phyloP scores from a whole-genome alignment of 306 rosid species.

The Benincasa hispida region DNA sequence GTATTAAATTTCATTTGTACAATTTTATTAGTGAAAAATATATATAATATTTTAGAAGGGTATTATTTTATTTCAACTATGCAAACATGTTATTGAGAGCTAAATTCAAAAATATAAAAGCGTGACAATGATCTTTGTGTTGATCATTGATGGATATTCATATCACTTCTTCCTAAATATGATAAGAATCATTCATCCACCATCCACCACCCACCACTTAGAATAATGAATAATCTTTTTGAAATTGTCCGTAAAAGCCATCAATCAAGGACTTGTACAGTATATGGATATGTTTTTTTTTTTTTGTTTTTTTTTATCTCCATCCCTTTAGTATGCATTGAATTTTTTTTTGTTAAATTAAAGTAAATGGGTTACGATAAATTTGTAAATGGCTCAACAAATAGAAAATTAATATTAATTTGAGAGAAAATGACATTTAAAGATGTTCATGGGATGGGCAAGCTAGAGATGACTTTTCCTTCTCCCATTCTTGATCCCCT shows the following conservation, averaged over 20 bases:
- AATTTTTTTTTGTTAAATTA: too few species aligned
- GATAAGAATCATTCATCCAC: slow-evolving; percentile 31
- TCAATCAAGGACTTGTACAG: slow-evolving; percentile 14
- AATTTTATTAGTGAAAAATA: not conserved
- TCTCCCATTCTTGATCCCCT: too few species aligned
- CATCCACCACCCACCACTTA: slow-evolving; percentile 13
- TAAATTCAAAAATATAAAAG: slow-evolving; percentile 6
- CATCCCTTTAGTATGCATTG: not conserved
- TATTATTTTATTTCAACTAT: slow-evolving; percentile 14
- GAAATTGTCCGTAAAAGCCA: slow-evolving; percentile 18
- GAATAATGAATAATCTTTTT: slow-evolving; percentile 22
- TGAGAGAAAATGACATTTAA: too few species aligned
- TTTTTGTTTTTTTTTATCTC: slow-evolving; percentile 7
- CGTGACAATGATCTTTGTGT: not conserved
- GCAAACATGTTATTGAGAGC: slow-evolving; percentile 25
- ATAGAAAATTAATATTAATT: too few species aligned
- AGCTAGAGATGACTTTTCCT: too few species aligned
- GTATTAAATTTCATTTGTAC: too few species aligned
- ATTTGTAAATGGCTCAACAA: too few species aligned
- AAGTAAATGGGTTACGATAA: too few species aligned
- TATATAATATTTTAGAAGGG: not conserved
- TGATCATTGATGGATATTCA: not conserved
- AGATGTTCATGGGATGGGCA: too few species aligned
- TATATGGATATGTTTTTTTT: slow-evolving; percentile 17
- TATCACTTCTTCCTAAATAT: slow-evolving; percentile 13